Conservation (phyloP, 345 rosid species). For the Xanthoceras sorbifolium region DNA sequence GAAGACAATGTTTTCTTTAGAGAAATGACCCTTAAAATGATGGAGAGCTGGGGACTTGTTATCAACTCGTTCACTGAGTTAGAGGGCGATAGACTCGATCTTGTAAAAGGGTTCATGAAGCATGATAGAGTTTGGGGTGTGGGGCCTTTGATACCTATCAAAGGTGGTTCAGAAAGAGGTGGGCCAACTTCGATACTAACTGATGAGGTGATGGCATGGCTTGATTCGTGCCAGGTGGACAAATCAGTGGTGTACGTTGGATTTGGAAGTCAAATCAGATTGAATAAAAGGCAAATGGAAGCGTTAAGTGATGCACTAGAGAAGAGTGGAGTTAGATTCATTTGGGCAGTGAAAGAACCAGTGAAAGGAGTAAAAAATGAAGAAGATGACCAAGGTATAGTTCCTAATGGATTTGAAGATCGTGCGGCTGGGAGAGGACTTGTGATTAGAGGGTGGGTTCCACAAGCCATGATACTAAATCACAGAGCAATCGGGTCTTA, state of each 20-base stretch:
- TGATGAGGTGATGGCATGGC: background rate
- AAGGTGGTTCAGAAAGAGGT: background rate
- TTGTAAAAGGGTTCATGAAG: background rate
- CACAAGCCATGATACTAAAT: slow-evolving; percentile 18
- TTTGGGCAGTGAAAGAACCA: slow-evolving; percentile 19
- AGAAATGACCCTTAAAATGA: background rate
- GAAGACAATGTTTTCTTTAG: background rate
- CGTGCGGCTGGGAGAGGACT: slow-evolving; percentile 18
- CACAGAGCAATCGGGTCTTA: slow-evolving; percentile 19
- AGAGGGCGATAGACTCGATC: background rate
- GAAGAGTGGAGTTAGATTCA: slow-evolving; percentile 13
- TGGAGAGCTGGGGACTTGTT: slow-evolving; percentile 14
- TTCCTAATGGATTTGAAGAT: slow-evolving; percentile 17
- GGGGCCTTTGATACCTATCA: slow-evolving; percentile 12
- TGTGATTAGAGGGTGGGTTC: slow-evolving; percentile 27
- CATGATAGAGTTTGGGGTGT: slow-evolving; percentile 18
- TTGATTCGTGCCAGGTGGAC: slow-evolving; percentile 7
- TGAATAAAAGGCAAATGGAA: background rate
- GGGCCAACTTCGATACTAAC: background rate
- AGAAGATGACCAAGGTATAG: background rate
- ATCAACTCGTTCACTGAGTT: slow-evolving; percentile 12
- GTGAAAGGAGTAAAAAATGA: background rate
- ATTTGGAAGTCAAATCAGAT: slow-evolving; percentile 18
- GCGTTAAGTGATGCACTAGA: slow-evolving; percentile 11
- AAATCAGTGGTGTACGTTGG: slow-evolving; percentile 11